Evolutionary conservation across 768 basidiomycete genomes (phyloP).

Genomic region (Tricholoma flavovirens): DNA sequence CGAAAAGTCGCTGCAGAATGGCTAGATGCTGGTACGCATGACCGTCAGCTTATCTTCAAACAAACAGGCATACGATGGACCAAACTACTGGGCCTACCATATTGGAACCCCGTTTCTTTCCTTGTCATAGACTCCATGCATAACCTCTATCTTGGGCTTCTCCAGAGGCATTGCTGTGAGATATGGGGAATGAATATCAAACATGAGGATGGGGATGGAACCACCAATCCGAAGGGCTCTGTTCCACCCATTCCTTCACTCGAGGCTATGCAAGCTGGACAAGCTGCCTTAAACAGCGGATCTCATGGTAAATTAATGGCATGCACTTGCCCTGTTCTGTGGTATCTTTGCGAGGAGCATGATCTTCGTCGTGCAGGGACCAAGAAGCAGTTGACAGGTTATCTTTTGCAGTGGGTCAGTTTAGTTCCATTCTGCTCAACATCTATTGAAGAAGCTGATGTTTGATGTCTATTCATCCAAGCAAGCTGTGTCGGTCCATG

Average conservation of each 20-base stretch:
- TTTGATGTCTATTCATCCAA: neutral
- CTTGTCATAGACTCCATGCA: slow-evolving; percentile 35
- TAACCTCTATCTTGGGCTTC: slow-evolving; percentile 24
- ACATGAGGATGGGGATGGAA: slow-evolving; percentile 7
- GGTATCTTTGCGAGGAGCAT: neutral
- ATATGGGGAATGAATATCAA: slow-evolving; percentile 16
- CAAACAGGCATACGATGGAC: slow-evolving; percentile 23
- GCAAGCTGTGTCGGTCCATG: neutral
- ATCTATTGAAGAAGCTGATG: neutral
- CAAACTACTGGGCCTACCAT: slow-evolving; percentile 24
- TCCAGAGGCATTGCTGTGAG: slow-evolving; percentile 21
- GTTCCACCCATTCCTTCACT: neutral
- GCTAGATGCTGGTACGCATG: neutral
- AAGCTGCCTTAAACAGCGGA: neutral
- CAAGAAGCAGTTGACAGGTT: neutral
- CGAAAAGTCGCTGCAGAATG: neutral
- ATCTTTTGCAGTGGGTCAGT: neutral
- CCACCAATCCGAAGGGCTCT: neutral
- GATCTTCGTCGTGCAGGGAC: neutral
- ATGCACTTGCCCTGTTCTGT: neutral
- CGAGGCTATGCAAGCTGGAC: neutral
- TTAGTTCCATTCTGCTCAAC: neutral
- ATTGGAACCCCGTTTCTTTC: slow-evolving; percentile 27
- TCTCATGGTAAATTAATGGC: neutral
- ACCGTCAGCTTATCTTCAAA: slow-evolving; percentile 7